A percentile compares a stretch with the other conserved stretches of the same genome.
These are phyloP conservation scores for Ophiocytium majus DNA, from an alignment of 352 stramenopile genomes.

Conservation along the genomic window DNA sequence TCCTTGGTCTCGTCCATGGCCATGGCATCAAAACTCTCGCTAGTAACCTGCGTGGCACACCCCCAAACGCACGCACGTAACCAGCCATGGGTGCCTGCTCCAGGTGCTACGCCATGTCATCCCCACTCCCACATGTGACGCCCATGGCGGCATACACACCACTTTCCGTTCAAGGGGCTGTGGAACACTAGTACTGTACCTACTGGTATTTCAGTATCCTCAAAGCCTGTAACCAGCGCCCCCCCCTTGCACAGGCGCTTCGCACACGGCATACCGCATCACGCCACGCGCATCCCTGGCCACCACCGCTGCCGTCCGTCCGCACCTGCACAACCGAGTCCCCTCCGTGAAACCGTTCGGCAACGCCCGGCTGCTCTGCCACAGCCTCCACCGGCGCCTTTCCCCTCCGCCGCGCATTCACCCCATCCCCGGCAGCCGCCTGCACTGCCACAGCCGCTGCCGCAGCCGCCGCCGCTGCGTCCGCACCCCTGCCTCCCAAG, in stretches of 20 bases:
- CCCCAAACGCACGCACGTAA: no score
- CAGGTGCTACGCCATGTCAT: no score
- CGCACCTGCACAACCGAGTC: conserved; percentile 42
- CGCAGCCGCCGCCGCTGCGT: background rate
- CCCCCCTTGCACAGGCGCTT: no score
- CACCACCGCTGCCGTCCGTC: no score
- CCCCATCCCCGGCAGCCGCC: no score
- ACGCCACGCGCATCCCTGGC: no score
- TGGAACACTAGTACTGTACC: no score
- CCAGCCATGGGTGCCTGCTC: no score
- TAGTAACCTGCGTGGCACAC: conserved; percentile 50
- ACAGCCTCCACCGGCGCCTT: background rate
- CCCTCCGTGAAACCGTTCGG: conserved; percentile 56
- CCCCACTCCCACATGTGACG: no score
- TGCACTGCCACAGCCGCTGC: background rate
- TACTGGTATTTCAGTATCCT: no score
- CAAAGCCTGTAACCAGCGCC: no score
- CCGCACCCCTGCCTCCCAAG: conserved; percentile 43
- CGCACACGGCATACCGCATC: no score
- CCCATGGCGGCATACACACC: background rate
- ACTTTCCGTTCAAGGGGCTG: background rate
- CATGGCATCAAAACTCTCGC: conserved; percentile 47
- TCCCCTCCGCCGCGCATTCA: background rate
- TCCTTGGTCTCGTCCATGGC: conserved; percentile 53
- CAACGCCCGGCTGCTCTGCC: conserved; percentile 44